phyloP scores from a whole-genome alignment of 2,329 filamentous ascomycete genomes.

The Tothia fuscella region DNA sequence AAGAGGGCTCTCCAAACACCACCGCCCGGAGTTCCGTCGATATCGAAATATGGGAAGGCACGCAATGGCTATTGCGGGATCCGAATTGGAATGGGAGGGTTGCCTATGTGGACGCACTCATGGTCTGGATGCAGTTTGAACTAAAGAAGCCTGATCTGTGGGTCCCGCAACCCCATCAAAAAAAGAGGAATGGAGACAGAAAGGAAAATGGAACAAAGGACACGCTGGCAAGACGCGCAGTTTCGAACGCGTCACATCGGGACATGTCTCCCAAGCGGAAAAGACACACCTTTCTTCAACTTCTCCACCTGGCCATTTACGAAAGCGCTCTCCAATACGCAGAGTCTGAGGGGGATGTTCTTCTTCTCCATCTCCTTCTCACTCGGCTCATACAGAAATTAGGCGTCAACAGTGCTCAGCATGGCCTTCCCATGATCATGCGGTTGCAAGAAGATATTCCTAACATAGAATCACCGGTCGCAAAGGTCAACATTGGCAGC shows the following conservation, averaged over 20 bases:
- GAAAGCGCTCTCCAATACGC: constrained; percentile 70
- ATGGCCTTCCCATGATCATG: constrained; percentile 79
- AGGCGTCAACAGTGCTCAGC: constrained; percentile 69
- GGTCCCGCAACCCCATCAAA: constrained; percentile 41
- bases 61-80: constrained; percentile 82
- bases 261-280: constrained; percentile 42
- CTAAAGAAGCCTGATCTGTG: constrained; percentile 54
- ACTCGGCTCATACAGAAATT: constrained; percentile 61
- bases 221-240: constrained; percentile 46
- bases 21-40: constrained; percentile 65
- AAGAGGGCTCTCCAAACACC: constrained; percentile 31
- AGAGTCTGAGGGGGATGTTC: constrained; percentile 60
- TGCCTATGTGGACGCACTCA: constrained; percentile 72
- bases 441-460: constrained; percentile 76
- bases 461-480: constrained; percentile 49
- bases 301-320: constrained; percentile 80
- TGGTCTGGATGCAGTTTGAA: constrained; percentile 78
- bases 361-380: constrained; percentile 66
- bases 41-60: constrained; percentile 87
- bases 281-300: constrained; percentile 62
- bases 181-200: constrained; percentile 16
- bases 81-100: constrained; percentile 64
- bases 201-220: constrained; percentile 32
- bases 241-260: constrained; percentile 53
- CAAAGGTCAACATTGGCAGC: constrained; percentile 70